Percentiles rank a stretch among this genome's conserved stretches.
These are phyloP conservation scores for Xylaria sp. DNA, from an alignment of 2,329 filamentous ascomycete species.

Conservation along the genomic window DNA sequence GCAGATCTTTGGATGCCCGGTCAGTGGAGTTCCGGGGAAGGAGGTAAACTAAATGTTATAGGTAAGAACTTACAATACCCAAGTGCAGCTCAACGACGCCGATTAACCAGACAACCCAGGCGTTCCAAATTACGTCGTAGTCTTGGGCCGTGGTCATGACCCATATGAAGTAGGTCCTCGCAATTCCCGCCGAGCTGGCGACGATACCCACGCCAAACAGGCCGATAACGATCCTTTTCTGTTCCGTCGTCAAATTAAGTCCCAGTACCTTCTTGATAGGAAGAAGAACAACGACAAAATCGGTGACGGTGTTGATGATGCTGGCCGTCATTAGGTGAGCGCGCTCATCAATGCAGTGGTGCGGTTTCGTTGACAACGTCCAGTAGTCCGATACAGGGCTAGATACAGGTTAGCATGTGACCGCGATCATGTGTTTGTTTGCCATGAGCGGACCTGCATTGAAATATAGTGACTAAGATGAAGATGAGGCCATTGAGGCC, in stretches of 20 bases:
- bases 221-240: conserved; percentile 48
- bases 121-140: conserved; percentile 42
- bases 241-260: conserved; percentile 49
- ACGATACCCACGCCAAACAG: conserved; percentile 56
- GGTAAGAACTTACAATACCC: conserved; percentile 43
- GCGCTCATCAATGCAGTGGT: conserved; percentile 52
- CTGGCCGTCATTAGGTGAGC: conserved; percentile 56
- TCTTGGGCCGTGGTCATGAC: conserved; percentile 29
- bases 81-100: conserved; percentile 46
- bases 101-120: conserved; percentile 40
- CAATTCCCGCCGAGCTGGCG: conserved; percentile 44
- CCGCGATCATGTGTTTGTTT: neutral
- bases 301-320: conserved; percentile 62
- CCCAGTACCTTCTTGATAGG: conserved; percentile 51
- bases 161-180: conserved; percentile 43
- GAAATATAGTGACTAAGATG: conserved; percentile 41
- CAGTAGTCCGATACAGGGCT: conserved; percentile 45
- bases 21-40: neutral
- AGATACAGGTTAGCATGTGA: neutral
- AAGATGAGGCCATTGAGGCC: conserved; percentile 39
- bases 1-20: conserved; percentile 40
- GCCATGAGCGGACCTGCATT: conserved; percentile 41
- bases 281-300: conserved; percentile 57
- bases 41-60: neutral
- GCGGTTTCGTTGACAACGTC: conserved; percentile 37